phyloP scores from a whole-genome alignment of 1,284 basidiomycete genomes.

The Athelia psychrophila region DNA sequence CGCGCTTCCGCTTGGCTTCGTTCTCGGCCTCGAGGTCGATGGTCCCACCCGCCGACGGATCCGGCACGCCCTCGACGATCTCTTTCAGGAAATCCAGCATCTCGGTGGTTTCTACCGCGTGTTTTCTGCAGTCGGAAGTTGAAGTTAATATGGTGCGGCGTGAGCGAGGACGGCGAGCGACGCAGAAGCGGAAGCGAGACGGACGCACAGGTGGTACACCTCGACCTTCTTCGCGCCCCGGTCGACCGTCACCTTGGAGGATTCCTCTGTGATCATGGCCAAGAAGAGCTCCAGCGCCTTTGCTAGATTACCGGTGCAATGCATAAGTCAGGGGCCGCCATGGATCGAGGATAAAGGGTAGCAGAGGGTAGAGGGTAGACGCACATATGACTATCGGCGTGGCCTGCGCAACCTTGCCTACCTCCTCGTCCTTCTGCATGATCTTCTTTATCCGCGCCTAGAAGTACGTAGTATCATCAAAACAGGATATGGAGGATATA shows the following conservation, averaged over 20 bases:
- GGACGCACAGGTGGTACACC: constrained; percentile 88
- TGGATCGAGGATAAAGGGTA: neutral
- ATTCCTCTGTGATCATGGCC: constrained; percentile 81
- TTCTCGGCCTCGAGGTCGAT: constrained; percentile 66
- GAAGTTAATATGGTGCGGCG: constrained; percentile 4
- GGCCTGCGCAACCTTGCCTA: constrained; percentile 97
- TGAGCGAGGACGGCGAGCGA: neutral
- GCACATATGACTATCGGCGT: constrained; percentile 97
- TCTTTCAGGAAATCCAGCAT: constrained; percentile 97
- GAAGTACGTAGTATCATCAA: constrained; percentile 3
- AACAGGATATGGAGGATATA: constrained; percentile 1
- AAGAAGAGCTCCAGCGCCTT: constrained; percentile 97
- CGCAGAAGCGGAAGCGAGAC: neutral
- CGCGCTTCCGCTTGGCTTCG: constrained; percentile 51
- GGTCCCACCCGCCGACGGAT: constrained; percentile 81
- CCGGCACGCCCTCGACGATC: constrained; percentile 87
- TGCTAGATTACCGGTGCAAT: constrained; percentile 48
- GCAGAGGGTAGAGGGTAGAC: constrained; percentile 34
- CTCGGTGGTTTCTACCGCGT: constrained; percentile 86
- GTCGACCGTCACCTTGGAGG: constrained; percentile 77
- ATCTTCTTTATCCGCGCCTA: constrained; percentile 99
- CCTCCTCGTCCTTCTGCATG: constrained; percentile 99
- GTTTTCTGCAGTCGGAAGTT: constrained; percentile 83
- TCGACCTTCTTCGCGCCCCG: constrained; percentile 91
- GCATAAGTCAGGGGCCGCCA: neutral